Base-by-base conservation (phyloP, 768 basidiomycete genomes). In the Phylloporus scabripes region DNA sequence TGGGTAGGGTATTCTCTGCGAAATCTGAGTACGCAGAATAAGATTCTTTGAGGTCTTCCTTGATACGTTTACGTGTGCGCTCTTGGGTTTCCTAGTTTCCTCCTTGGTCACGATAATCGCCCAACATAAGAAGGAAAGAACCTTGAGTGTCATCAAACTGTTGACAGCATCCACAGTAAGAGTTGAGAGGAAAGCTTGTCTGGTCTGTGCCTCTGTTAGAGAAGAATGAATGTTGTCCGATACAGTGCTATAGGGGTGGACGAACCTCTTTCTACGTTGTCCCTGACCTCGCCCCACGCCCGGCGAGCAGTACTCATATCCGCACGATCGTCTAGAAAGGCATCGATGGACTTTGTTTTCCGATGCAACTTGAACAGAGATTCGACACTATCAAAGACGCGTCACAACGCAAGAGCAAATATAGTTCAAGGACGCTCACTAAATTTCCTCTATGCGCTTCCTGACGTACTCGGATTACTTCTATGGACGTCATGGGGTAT, bases 21-120 rank as follows among this genome's bases (percentile, higher is more conserved):
- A 83, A 92, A 28, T 95, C 92, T 28, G 78, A 78, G 65, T 95
- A 92, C 29, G 85, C 80, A 46, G 67, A 56, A n/a, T 73, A 72
- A 0, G 92, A 89, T 8, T 82, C 81, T 65, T 91, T 92, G 48
- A 94, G 67, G 62, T 94, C 92, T 60, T 95, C 92, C 64, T 87
- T 91, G 65, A 96, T 86, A 23, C 90, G 82, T 62, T 90, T 89
- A 41, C 89, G 78, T n/a, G 91, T 94, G 32, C 93, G 80, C 46
- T 91, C 89, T 71, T 95, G 92, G 10, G 85, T 86, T 57, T 94
- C 92, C 90, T 92, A 52, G 14, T 20, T 5, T 11, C 14, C 8
- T 15, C 50, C 33, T 51, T 48, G 51, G 47, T 46, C 10, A 26
- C 10, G 28, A 32, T 33, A 7, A 48, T 28, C 17, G 5, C 29